Base-by-base conservation (phyloP, 805 yeast species). In the Yarrowia alimentaria region DNA sequence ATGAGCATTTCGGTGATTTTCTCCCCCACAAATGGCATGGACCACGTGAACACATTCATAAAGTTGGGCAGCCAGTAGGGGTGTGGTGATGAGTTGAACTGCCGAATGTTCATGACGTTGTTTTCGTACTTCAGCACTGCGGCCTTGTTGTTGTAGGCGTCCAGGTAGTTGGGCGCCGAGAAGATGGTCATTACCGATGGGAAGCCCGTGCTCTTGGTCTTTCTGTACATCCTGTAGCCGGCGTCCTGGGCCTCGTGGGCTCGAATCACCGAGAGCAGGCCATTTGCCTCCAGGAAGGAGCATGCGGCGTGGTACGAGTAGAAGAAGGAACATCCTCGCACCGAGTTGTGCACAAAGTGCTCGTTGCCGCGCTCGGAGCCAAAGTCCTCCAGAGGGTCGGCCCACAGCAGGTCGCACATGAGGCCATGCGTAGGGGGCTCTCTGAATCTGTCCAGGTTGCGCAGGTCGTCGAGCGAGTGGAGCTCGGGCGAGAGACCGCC, bases 151-250 rank as follows among this genome's bases (percentile, higher is more conserved):
- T 95, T 95, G 51, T 87, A 89, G 14, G 83, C 72, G 65, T 93
- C 99, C 71, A 98, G 90, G 67, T 91, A 91, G 66, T 93, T 91
- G 26, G 99, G 99, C 0, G 99, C 99, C 67, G 94, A 83, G 67
- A 93, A 93, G 13, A 93, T 95, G 0, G 99, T 93, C 52, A 89
- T 79, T 43, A 93, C 77, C 14, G 37, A 30, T 2, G 50, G 50
- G 37, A 43, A 43, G 5, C 50, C 50, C 2, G 50, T 43, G 21
- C 37, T 43, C 57, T 80, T 75, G 12, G 93, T 94, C 54, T 84
- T 76, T 62, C 94, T 99, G 64, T 91, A 97, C 42, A 74, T 73
- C 56, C 87, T 87, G 54, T 83, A 88, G 47, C 99, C 99, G 5
- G 76, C 83, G 84, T 85, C 83, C 63, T 98, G 77, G 7, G 91